Evolutionary conservation across 2,329 filamentous ascomycete genomes (phyloP).

Genomic region (Ascochyta fabae): DNA sequence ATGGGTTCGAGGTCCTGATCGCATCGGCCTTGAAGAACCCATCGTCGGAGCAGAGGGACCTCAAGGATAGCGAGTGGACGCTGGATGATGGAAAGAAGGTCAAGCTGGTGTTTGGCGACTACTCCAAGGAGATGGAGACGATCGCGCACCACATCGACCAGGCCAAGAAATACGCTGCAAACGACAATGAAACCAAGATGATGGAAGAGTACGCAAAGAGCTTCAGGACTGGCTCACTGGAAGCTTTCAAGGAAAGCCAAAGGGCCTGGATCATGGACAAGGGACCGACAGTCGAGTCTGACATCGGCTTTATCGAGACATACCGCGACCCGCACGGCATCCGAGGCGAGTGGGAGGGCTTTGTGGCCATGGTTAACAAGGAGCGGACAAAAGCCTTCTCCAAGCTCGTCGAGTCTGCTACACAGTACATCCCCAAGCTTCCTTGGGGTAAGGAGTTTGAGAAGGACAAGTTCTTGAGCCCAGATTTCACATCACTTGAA

Average conservation of each 20-base stretch:
- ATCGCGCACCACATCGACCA: slow-evolving; percentile 55
- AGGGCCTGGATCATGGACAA: slow-evolving; percentile 62
- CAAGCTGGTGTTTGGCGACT: slow-evolving; percentile 55
- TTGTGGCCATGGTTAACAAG: slow-evolving; percentile 75
- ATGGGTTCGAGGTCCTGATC: slow-evolving; percentile 57
- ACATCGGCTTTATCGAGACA: slow-evolving; percentile 63
- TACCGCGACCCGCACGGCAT: slow-evolving; percentile 63
- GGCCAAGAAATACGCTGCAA: slow-evolving; percentile 56
- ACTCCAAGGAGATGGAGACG: slow-evolving; percentile 54
- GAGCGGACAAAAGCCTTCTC: slow-evolving; percentile 89
- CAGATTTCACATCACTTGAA: slow-evolving; percentile 94
- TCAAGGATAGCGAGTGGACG: slow-evolving; percentile 55
- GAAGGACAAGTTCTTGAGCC: slow-evolving; percentile 93
- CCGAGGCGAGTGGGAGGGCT: slow-evolving; percentile 61
- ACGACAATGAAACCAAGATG: slow-evolving; percentile 54
- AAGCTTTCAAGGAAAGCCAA: slow-evolving; percentile 59
- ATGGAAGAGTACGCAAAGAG: slow-evolving; percentile 56
- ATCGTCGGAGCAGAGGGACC: slow-evolving; percentile 48
- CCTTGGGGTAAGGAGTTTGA: slow-evolving; percentile 91
- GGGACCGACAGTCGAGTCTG: slow-evolving; percentile 58
- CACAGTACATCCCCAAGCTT: slow-evolving; percentile 82
- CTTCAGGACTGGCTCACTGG: slow-evolving; percentile 58
- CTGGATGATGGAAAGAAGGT: slow-evolving; percentile 56
- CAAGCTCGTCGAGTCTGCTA: slow-evolving; percentile 80
- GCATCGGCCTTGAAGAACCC: slow-evolving; percentile 55